A percentile compares a stretch with the other conserved stretches of the same genome.
Conservation (phyloP, 257 asterid genomes). For the Solanum piurae region DNA sequence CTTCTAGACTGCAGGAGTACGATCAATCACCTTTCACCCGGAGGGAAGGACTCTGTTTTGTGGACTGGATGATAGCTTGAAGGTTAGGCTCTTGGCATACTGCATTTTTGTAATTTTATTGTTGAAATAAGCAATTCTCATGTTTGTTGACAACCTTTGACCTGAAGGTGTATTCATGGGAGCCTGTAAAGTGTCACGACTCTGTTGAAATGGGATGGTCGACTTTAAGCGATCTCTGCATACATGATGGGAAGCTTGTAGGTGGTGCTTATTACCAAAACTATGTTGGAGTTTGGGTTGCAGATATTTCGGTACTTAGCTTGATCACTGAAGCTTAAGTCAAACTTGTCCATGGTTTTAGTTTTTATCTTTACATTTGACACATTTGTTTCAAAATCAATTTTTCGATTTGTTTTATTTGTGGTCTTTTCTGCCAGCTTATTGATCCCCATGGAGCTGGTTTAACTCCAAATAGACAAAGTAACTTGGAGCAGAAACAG, state of each 20-base stretch:
- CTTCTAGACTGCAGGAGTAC: conserved; percentile 72
- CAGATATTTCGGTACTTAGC: conserved; percentile 69
- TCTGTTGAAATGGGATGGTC: conserved; percentile 99
- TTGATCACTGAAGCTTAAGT: not conserved
- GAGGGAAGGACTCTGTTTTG: conserved; percentile 89
- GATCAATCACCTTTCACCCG: conserved; percentile 78
- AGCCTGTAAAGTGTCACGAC: conserved; percentile 88
- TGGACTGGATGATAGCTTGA: conserved; percentile 89
- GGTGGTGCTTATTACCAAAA: conserved; percentile 90
- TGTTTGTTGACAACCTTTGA: conserved; percentile 10
- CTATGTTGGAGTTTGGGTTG: conserved; percentile 92
- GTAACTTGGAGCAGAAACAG: conserved; percentile 39
- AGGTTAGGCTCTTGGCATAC: conserved; percentile 35
- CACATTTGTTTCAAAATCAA: not conserved
- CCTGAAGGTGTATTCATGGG: conserved; percentile 93
- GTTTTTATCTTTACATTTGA: not conserved
- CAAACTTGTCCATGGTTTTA: not conserved
- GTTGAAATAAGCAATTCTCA: not conserved
- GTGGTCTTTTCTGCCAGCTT: conserved; percentile 11
- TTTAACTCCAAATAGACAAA: conserved; percentile 33
- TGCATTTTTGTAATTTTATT: not conserved
- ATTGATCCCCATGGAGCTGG: conserved; percentile 44
- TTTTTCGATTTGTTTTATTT: not conserved
- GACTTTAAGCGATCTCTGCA: conserved; percentile 77
- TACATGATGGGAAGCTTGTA: conserved; percentile 85